Base-by-base conservation (phyloP, 768 basidiomycete species). In the Suillus weaverae region DNA sequence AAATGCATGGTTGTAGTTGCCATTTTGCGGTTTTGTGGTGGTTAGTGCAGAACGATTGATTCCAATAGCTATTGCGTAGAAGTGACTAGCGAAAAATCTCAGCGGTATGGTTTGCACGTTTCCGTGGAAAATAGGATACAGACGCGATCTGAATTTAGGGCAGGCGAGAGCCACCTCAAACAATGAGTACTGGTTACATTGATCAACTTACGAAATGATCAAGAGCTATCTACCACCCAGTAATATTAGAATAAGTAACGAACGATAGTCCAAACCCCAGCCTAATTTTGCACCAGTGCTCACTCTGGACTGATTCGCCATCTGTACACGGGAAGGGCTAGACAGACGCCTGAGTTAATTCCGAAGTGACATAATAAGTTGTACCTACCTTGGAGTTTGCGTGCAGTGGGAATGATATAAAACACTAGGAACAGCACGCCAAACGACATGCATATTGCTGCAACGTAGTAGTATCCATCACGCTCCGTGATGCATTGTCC, bases 381-480 rank as follows among this genome's bases (percentile, higher is more conserved):
- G 2, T 10, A 72, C 90, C 74, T 70, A 95, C 95, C 86, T 86
- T 99, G 95, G 57, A 99, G 79, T 75, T 83, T 89, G 65, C 86
- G 85, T 11, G 94, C 94, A 0, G 90, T 92, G 14, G 97, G 97
- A 38, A 91, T 80, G 64, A 97, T 90, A 73, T 89, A 96, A 46
- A 81, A 79, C 46, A 95, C 70, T 44, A 98, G 80, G 69, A 94
- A 83, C 1, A 87, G 62, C 20, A 89, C 81, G n/a, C 95, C 97
- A 48, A 95, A 81, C 8, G 78, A 71, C 68, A 97, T 80, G 78
- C 95, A 97, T n/a, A 94, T 72, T 7, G 76, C 84, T 35, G 90
- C 91, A 60, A 96, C 86, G 64, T 87, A 84, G 76, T 95, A 99
- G 77, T 97, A 99, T 13, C 97, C 97, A 76, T 99, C 97, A 30